A percentile compares a stretch with the other conserved stretches of the same genome.
phyloP scores from a whole-genome alignment of 2,329 filamentous ascomycete genomes.

The Zymoseptoria ardabiliae region DNA sequence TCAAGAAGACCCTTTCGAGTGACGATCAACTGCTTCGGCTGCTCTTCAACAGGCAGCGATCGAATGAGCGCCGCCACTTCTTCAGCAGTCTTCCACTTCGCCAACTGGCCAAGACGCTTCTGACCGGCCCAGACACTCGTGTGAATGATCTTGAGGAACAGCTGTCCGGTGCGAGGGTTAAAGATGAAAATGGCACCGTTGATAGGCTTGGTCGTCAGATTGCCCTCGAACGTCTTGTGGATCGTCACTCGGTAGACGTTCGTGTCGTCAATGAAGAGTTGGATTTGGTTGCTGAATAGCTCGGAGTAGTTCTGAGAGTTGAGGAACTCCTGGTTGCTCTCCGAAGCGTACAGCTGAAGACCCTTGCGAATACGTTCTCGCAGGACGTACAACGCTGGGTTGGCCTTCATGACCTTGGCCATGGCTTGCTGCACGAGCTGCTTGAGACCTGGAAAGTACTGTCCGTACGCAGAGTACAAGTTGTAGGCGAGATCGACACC shows the following conservation, averaged over 20 bases:
- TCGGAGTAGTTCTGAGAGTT: conserved; percentile 99
- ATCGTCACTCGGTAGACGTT: conserved; percentile 99
- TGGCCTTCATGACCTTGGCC: conserved; percentile 99
- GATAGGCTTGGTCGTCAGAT: conserved; percentile 97
- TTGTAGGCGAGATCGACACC: conserved; percentile 98
- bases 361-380: conserved; percentile 98
- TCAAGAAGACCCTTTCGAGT: conserved; percentile 95
- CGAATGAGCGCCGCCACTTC: conserved; percentile 97
- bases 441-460: conserved; percentile 98
- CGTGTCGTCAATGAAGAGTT: conserved; percentile 97
- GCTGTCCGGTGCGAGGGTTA: conserved; percentile 94
- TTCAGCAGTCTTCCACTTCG: conserved; percentile 99
- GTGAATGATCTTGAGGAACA: conserved; percentile 99
- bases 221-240: conserved; percentile 98
- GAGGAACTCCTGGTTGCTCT: conserved; percentile 97
- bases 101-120: conserved; percentile 95
- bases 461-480: conserved; percentile 92
- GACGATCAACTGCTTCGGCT: conserved; percentile 97
- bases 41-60: conserved; percentile 92
- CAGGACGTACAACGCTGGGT: conserved; percentile 90
- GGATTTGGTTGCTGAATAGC: conserved; percentile 97
- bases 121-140: conserved; percentile 98
- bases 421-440: conserved; percentile 94
- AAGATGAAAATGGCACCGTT: conserved; percentile 99
- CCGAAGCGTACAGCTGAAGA: conserved; percentile 93